A percentile compares a stretch with the other conserved stretches of the same genome.
Conservation (phyloP, 1,284 basidiomycete species). For the Rhodotorula mucilaginosa region DNA sequence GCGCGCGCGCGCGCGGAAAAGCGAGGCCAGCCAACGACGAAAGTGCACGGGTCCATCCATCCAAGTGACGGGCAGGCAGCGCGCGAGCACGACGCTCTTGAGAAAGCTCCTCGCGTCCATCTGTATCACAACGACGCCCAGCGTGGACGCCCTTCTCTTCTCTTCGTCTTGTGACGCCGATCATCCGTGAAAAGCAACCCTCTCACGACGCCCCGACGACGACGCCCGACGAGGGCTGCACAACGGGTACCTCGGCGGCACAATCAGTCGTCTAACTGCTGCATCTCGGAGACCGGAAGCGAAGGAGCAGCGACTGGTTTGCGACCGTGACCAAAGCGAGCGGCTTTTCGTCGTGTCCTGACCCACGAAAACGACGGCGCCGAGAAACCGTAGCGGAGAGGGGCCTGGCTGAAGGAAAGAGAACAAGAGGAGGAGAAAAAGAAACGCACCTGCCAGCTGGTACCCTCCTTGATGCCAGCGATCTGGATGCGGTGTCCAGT, state of each 20-base stretch:
- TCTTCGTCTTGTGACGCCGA: too few relatives aligned
- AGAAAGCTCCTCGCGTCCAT: too few relatives aligned
- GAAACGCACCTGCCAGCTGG: constrained; percentile 87
- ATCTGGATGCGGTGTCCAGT: constrained; percentile 75
- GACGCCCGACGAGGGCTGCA: constrained; percentile 7
- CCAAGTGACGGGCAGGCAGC: neutral
- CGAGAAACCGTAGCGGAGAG: neutral
- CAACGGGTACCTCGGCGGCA: neutral
- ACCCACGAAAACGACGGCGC: neutral
- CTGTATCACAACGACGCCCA: neutral
- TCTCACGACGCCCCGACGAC: neutral
- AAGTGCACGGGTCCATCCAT: neutral
- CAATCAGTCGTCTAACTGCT: neutral
- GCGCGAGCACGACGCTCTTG: neutral
- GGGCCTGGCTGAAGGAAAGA: too few relatives aligned
- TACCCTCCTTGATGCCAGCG: constrained; percentile 80
- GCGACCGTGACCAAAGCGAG: neutral
- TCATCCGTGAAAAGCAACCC: neutral
- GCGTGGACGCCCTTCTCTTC: neutral
- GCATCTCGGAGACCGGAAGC: neutral
- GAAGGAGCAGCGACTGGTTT: neutral
- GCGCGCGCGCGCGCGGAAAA: neutral
- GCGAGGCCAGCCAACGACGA: neutral
- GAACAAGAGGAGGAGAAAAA: constrained; percentile 5
- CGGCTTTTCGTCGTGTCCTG: neutral